phyloP scores from a whole-genome alignment of 352 stramenopile species.

The Phytophthora ramorum region DNA sequence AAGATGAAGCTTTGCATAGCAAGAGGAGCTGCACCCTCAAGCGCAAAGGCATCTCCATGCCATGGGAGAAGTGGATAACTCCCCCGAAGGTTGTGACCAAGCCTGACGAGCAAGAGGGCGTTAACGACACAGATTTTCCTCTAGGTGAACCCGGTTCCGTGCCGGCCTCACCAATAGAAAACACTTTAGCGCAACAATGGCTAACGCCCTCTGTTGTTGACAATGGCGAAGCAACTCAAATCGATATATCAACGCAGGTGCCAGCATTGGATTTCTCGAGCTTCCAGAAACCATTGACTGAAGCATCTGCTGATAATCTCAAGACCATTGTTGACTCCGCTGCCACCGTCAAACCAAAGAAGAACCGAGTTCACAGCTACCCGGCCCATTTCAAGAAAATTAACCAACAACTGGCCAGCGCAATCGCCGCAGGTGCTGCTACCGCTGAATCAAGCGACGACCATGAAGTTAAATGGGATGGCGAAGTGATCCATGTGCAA shows the following conservation, averaged over 20 bases:
- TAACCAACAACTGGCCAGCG: constrained; percentile 7
- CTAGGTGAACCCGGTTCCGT: background rate
- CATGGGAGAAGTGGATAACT: constrained; percentile 49
- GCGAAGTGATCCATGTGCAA: constrained; percentile 43
- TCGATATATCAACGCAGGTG: background rate
- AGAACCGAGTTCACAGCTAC: constrained; percentile 43
- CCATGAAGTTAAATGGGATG: constrained; percentile 48
- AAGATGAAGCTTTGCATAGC: constrained; percentile 28
- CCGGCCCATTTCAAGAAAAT: constrained; percentile 38
- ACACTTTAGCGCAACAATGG: background rate
- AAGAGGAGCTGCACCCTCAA: background rate
- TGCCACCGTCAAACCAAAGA: constrained; percentile 28
- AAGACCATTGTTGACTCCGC: background rate
- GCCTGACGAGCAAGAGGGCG: background rate
- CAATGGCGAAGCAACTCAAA: background rate
- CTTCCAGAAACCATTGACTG: constrained; percentile 7
- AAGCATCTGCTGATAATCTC: background rate
- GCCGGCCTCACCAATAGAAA: background rate
- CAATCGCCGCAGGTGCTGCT: constrained; percentile 8
- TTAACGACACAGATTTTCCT: background rate
- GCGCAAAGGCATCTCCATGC: constrained; percentile 23
- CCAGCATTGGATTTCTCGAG: constrained; percentile 25
- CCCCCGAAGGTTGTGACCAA: constrained; percentile 37
- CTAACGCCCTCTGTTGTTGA: background rate
- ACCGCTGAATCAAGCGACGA: constrained; percentile 22